Base-by-base conservation (phyloP, 2,329 filamentous ascomycete genomes). In the Blumeriella jaapii region DNA sequence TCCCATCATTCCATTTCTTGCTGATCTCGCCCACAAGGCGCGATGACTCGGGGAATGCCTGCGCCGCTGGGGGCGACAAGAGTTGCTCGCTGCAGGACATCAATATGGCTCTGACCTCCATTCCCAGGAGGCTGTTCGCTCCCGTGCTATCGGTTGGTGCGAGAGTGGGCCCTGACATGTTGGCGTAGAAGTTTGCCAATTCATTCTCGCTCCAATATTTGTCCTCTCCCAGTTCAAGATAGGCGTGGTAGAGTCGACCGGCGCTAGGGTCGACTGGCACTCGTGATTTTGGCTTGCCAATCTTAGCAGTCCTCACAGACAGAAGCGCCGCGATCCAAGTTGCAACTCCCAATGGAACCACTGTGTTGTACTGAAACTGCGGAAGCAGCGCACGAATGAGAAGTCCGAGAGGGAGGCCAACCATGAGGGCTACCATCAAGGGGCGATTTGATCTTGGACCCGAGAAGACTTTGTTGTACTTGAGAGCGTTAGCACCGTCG, bases 391-490 rank as follows among this genome's bases (percentile, higher is more conserved):
- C 8, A 20, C 15, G 27, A 17, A 34, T 17, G 17, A 19, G 24
- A 7, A 34, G n/a, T 6, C 31, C 31, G 11, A 28, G 23, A 13
- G 31, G 31, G 16, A 34, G 24, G 6, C n/a, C 31, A 10, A 34
- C 24, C 14, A 17, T 25, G 17, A 34, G 14, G 9, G 31, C 31
- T 4, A 34, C 6, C 3, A 34, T n/a, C 16, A 34, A 18, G 6
- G 23, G 16, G 10, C 13, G 19, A 6, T 19, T 34, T 2, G 31
- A 27, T 28, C 23, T 20, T 6, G 31, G 14, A 12, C 31, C 31
- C 13, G 31, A 34, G 12, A 27, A 34, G n/a, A 34, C 24, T 12
- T 34, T 34, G 8, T 34, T 34, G n/a, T 34, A 34, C 31, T 34
- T 6, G 4, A 6, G 5, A 14, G 1, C 8, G 12, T 34, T 20